Conservation (phyloP, 2,329 filamentous ascomycete species). For the Aureobasidium pullulans region DNA sequence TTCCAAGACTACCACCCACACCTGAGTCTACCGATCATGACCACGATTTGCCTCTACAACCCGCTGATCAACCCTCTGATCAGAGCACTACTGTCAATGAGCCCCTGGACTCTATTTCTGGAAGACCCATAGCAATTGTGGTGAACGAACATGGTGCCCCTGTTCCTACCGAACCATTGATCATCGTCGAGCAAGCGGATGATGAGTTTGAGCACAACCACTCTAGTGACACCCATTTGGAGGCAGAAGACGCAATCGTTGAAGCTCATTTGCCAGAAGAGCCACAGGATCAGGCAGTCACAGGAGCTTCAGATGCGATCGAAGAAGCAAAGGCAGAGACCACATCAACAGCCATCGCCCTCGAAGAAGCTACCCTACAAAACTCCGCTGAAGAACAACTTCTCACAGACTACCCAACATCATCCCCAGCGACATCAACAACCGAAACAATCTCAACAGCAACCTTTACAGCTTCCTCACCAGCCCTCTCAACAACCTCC, state of each 20-base stretch:
- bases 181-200: background rate
- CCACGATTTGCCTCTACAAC: background rate
- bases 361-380: background rate
- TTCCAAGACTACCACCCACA: slow-evolving; percentile 3
- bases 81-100: background rate
- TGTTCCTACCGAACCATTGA: background rate
- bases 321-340: background rate
- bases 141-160: background rate
- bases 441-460: background rate
- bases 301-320: background rate
- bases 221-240: background rate
- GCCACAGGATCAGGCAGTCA: background rate
- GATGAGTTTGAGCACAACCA: background rate
- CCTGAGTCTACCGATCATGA: background rate
- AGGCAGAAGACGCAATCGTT: background rate
- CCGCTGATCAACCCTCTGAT: background rate
- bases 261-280: background rate
- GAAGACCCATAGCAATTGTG: background rate
- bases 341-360: background rate
- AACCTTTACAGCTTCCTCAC: slow-evolving; percentile 2
- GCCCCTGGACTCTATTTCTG: background rate
- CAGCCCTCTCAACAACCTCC: slow-evolving; percentile 7
- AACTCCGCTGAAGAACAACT: background rate
- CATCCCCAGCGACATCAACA: slow-evolving; percentile 1
- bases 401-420: background rate